Evolutionary conservation across 768 basidiomycete species (phyloP).

Genomic region (Hemileccinum rubropunctum): DNA sequence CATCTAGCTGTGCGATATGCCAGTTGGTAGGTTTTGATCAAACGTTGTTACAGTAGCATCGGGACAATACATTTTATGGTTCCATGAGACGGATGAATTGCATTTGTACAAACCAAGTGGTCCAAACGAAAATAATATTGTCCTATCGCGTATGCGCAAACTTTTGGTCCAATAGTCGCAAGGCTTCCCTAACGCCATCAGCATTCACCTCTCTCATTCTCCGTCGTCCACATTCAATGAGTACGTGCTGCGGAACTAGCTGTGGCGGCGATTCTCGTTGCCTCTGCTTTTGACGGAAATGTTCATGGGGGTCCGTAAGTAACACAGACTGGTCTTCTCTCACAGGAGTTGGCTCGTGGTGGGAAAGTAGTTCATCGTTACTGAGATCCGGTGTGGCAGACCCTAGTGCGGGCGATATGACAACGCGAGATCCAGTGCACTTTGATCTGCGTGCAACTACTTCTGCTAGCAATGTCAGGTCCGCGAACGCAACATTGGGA

Average conservation of each 20-base stretch:
- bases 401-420: conserved; percentile 53
- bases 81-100: background rate
- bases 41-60: background rate
- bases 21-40: background rate
- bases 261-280: conserved; percentile 44
- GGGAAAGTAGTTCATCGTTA: conserved; percentile 3
- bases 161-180: conserved; percentile 70
- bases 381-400: conserved; percentile 48
- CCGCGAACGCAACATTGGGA: conserved; percentile 84
- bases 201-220: conserved; percentile 64
- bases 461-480: conserved; percentile 80
- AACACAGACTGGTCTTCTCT: conserved; percentile 39
- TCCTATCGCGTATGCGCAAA: conserved; percentile 40
- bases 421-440: conserved; percentile 68
- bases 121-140: background rate
- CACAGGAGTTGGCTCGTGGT: conserved; percentile 6
- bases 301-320: conserved; percentile 53
- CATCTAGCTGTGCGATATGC: background rate
- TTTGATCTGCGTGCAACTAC: conserved; percentile 83
- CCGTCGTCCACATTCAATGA: conserved; percentile 61
- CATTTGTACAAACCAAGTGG: background rate
- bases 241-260: conserved; percentile 59
- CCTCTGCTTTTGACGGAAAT: conserved; percentile 46
- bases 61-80: conserved; percentile 5
- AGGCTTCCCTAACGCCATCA: conserved; percentile 71